phyloP scores from a whole-genome alignment of 2,329 filamentous ascomycete genomes.

The Didymella pomorum region DNA sequence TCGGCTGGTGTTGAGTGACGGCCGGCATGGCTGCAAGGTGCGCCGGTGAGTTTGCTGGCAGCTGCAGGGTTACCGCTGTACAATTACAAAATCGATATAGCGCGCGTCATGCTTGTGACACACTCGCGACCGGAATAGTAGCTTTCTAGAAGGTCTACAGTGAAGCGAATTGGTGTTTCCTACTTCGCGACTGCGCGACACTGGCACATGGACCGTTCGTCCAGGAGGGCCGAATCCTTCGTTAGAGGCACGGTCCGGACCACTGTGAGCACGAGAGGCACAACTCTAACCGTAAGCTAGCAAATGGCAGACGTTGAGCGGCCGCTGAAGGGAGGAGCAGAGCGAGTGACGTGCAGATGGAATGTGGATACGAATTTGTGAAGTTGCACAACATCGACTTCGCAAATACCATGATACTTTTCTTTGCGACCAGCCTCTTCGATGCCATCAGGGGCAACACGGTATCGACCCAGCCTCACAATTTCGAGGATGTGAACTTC shows the following conservation, averaged over 20 bases:
- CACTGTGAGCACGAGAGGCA: constrained; percentile 3
- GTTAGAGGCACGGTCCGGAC: constrained; percentile 17
- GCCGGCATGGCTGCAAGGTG: constrained; percentile 23
- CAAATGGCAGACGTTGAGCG: constrained; percentile 12
- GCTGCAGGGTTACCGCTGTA: constrained; percentile 24
- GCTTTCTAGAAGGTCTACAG: constrained; percentile 12
- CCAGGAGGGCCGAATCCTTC: constrained; percentile 17
- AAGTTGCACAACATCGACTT: constrained; percentile 11
- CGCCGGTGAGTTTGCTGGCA: constrained; percentile 20
- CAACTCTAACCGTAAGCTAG: constrained; percentile 18
- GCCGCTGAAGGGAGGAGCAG: constrained; percentile 4
- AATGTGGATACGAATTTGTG: constrained; percentile 4
- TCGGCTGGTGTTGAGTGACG: constrained; percentile 13
- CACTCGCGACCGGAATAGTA: constrained; percentile 15
- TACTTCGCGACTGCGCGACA: constrained; percentile 16
- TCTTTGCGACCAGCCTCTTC: constrained; percentile 8
- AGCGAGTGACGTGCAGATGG: constrained; percentile 4
- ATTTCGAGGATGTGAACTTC: constrained; percentile 17
- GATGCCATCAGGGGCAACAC: constrained; percentile 13
- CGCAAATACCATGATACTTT: constrained; percentile 9
- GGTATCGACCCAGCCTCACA: constrained; percentile 18
- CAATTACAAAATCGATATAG: constrained; percentile 19
- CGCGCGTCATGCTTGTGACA: constrained; percentile 34
- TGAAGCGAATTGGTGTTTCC: constrained; percentile 17
- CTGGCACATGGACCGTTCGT: constrained; percentile 7